phyloP scores from a whole-genome alignment of 1,284 basidiomycete genomes.

The Ustilago trichophora region DNA sequence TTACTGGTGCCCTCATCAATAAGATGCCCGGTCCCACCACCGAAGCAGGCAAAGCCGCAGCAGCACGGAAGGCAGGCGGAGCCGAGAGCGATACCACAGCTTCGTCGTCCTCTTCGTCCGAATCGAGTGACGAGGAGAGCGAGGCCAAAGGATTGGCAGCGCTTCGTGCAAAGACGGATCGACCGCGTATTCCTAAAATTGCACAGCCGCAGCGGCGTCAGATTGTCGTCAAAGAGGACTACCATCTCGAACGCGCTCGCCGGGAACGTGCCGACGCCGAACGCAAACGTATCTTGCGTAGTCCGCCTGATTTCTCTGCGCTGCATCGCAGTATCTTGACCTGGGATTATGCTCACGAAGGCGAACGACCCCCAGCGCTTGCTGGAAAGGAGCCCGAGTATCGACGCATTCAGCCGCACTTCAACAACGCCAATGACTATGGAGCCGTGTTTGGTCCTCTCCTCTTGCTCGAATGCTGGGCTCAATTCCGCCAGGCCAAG shows the following conservation, averaged over 20 bases:
- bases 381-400: slow-evolving; percentile 66
- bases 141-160: slow-evolving; percentile 70
- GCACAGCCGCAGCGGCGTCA: slow-evolving; percentile 73
- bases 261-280: slow-evolving; percentile 47
- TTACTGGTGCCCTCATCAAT: slow-evolving; percentile 50
- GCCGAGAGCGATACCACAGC: slow-evolving; percentile 51
- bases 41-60: slow-evolving; percentile 27
- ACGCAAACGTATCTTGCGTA: slow-evolving; percentile 72
- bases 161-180: slow-evolving; percentile 66
- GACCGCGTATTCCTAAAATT: slow-evolving; percentile 62
- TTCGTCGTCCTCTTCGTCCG: slow-evolving; percentile 57
- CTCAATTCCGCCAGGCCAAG: slow-evolving; percentile 80
- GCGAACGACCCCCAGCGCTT: slow-evolving; percentile 71
- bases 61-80: slow-evolving; percentile 19
- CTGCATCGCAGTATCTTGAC: slow-evolving; percentile 83
- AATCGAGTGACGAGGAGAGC: slow-evolving; percentile 71
- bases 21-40: slow-evolving; percentile 30
- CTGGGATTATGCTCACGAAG: slow-evolving; percentile 83
- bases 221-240: slow-evolving; percentile 76
- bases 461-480: slow-evolving; percentile 91
- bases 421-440: slow-evolving; percentile 77
- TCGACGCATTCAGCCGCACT: slow-evolving; percentile 71
- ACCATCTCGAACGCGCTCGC: slow-evolving; percentile 37
- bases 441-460: slow-evolving; percentile 82
- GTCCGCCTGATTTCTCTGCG: slow-evolving; percentile 82